A percentile compares a stretch with the other conserved stretches of the same genome.
Conservation (phyloP, 2,329 filamentous ascomycete genomes). For the Cercospora zeina region DNA sequence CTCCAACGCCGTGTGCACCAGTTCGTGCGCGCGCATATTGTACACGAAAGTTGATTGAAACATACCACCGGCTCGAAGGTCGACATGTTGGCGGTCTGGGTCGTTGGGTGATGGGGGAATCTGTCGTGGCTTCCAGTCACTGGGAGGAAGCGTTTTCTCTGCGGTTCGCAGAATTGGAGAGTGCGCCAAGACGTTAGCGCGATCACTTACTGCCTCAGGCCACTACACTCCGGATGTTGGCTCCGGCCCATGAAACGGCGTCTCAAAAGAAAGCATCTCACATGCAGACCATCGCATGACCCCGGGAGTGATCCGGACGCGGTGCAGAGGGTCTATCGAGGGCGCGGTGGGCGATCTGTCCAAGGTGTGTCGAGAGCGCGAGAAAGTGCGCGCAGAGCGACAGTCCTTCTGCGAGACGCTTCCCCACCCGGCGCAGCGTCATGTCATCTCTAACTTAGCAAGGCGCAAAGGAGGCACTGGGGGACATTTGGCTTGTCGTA, state of each 20-base stretch:
- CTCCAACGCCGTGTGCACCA: neutral
- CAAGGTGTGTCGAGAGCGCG: neutral
- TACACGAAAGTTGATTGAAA: slow-evolving; percentile 31
- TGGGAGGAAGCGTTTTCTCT: slow-evolving; percentile 3
- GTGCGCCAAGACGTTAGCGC: slow-evolving; percentile 6
- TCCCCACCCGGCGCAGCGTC: slow-evolving; percentile 6
- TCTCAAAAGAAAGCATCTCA: slow-evolving; percentile 3
- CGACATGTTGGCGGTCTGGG: slow-evolving; percentile 58
- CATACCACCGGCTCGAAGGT: slow-evolving; percentile 66
- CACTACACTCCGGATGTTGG: neutral
- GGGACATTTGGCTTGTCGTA: slow-evolving; percentile 4
- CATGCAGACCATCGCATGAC: slow-evolving; percentile 2
- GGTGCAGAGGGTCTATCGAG: neutral
- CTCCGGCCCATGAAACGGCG: neutral
- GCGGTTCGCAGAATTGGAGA: slow-evolving; percentile 7
- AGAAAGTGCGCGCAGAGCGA: neutral
- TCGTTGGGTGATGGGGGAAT: slow-evolving; percentile 21
- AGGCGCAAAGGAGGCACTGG: slow-evolving; percentile 16
- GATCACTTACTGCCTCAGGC: neutral
- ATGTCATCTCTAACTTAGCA: slow-evolving; percentile 7
- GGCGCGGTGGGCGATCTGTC: neutral
- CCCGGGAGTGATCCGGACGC: slow-evolving; percentile 6
- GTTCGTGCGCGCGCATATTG: neutral
- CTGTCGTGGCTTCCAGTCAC: slow-evolving; percentile 8
- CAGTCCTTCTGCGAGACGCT: neutral